Base-by-base conservation (phyloP, 1,284 basidiomycete species). In the Vanrija sp. region DNA sequence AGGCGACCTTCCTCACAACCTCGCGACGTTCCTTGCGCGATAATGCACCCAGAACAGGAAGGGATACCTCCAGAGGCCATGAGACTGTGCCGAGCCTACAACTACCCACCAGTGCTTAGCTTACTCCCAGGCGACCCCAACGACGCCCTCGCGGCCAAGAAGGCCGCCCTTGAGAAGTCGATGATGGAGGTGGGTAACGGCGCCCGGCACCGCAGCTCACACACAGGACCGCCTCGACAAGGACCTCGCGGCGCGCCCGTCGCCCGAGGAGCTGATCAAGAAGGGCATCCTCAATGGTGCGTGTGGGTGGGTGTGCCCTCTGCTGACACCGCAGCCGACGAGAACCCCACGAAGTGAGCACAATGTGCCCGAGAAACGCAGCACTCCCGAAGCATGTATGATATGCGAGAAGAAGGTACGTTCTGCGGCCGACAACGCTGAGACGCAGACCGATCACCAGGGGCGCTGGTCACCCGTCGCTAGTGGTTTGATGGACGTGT, bases 101-200 rank as follows among this genome's bases (percentile, higher is more conserved):
- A n/a, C 18, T 6, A 3, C 15, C 9, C 16, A 5, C 34, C 18
- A n/a, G 45, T 47, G 34, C 45, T 7, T 10, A 28, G 7, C 40
- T n/a, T 18, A 26, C 29, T 6, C 16, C 15, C 51, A 75, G 72
- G 73, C 47, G 60, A 46, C 8, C 68, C 71, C 43, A 86, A 86
- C 58, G 84, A 86, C 67, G 81, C 80, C n/a, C 80, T 88, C 29
- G 85, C 87, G n/a, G 87, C 85, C 29, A 83, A 83, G 54, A 81
- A 81, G 66, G 83, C 84, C 55, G 82, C 83, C 56, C 76, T 90
- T 52, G 80, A 86, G 71, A 79, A 83, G 56, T 83, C 84, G 38
- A 86, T 86, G 73, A 80, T 87, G 42, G 83, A 85, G 79, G 86
- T 85, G 48, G 59, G 77, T 66, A n/a, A 21, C 38, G 16, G 5